These are phyloP conservation scores for Suillus cothurnatus DNA, from an alignment of 768 basidiomycete genomes.

Conservation along the genomic window DNA sequence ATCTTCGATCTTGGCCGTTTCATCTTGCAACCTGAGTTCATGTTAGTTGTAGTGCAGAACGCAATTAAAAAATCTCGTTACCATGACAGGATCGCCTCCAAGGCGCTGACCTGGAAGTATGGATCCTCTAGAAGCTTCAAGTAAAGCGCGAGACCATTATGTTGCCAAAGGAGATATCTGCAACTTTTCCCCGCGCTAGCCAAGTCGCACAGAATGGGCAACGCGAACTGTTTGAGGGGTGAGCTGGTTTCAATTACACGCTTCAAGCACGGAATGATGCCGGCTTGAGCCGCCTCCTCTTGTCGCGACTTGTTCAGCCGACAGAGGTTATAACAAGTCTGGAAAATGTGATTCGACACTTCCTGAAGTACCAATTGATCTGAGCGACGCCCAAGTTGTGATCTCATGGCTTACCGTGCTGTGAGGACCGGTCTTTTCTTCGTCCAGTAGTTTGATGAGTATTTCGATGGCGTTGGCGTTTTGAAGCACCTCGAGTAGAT, in stretches of 20 bases:
- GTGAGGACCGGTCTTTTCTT: slow-evolving; percentile 76
- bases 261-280: slow-evolving; percentile 90
- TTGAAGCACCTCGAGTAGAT: slow-evolving; percentile 88
- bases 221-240: slow-evolving; percentile 94
- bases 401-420: slow-evolving; percentile 63
- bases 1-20: slow-evolving; percentile 92
- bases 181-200: slow-evolving; percentile 95
- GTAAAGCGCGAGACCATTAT: slow-evolving; percentile 86
- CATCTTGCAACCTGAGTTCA: slow-evolving; percentile 84
- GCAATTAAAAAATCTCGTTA: slow-evolving; percentile 33
- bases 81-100: slow-evolving; percentile 93
- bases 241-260: slow-evolving; percentile 87
- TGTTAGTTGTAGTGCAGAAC: slow-evolving; percentile 7
- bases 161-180: slow-evolving; percentile 87
- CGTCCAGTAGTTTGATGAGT: slow-evolving; percentile 81
- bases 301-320: slow-evolving; percentile 92
- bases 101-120: slow-evolving; percentile 89
- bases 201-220: slow-evolving; percentile 95
- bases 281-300: slow-evolving; percentile 96
- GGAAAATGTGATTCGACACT: slow-evolving; percentile 96
- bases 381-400: not conserved
- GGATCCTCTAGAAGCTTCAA: slow-evolving; percentile 77
- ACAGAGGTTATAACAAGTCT: slow-evolving; percentile 96
- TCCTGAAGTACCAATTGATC: slow-evolving; percentile 55
- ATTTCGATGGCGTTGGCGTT: slow-evolving; percentile 95